These are phyloP conservation scores for Sporothrix pallida DNA, from an alignment of 2,329 filamentous ascomycete species.

Conservation along the genomic window DNA sequence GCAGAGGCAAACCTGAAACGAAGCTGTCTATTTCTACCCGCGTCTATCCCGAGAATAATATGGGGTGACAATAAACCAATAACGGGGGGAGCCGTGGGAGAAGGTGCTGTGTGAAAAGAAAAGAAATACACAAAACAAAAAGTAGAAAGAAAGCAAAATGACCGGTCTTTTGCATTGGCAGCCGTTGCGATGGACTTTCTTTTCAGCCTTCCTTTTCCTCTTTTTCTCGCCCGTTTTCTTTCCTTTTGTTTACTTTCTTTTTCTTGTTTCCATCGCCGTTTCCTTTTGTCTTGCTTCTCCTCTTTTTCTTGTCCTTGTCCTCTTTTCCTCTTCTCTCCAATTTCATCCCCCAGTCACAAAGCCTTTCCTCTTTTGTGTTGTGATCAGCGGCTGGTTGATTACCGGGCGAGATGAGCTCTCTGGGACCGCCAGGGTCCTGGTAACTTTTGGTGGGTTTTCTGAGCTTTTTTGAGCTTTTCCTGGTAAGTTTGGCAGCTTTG, in stretches of 20 bases:
- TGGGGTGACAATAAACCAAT: neutral
- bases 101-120: neutral
- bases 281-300: neutral
- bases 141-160: neutral
- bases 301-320: neutral
- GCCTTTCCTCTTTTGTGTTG: constrained; percentile 10
- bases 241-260: neutral
- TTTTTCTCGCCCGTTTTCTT: neutral
- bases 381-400: constrained; percentile 20
- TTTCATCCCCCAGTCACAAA: neutral
- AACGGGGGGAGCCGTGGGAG: neutral
- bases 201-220: neutral
- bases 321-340: neutral
- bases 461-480: too few relatives aligned
- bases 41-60: constrained; percentile 1
- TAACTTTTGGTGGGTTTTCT: neutral
- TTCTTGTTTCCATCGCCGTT: neutral
- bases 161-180: constrained; percentile 4
- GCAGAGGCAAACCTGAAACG: constrained; percentile 25
- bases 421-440: constrained; percentile 7
- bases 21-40: constrained; percentile 25
- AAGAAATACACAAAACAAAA: neutral
- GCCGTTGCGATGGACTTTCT: neutral
- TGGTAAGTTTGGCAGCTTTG: too few relatives aligned
- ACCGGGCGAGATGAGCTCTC: constrained; percentile 16